Evolutionary conservation across 1,284 basidiomycete genomes (phyloP).

Genomic region (Kalmanozyma brasiliensis): DNA sequence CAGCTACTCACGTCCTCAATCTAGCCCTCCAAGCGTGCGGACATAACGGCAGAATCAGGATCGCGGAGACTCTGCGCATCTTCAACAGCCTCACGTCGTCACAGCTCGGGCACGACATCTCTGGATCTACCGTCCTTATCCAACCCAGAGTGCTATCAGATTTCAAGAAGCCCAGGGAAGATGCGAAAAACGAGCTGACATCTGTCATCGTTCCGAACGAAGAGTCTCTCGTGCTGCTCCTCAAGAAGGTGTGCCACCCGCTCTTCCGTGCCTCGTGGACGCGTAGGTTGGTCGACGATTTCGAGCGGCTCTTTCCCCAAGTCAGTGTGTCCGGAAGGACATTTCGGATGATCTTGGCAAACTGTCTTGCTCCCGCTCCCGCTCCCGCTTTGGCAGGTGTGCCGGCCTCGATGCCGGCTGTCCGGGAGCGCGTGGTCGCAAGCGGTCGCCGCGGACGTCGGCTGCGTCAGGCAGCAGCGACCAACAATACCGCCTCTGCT

Average conservation of each 20-base stretch:
- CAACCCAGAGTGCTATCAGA: no score
- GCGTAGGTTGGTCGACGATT: constrained; percentile 24
- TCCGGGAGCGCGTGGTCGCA: background rate
- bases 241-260: constrained; percentile 30
- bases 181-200: no score
- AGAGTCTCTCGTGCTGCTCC: constrained; percentile 29
- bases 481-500: background rate
- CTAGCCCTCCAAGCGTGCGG: constrained; percentile 16
- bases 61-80: constrained; percentile 22
- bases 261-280: constrained; percentile 29
- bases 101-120: constrained; percentile 6
- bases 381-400: background rate
- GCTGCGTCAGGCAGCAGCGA: constrained; percentile 8
- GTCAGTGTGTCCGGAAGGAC: constrained; percentile 19
- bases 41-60: constrained; percentile 7
- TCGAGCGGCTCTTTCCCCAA: constrained; percentile 12
- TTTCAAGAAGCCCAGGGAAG: no score
- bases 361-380: constrained; percentile 15
- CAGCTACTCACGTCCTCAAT: constrained; percentile 20
- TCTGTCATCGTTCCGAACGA: constrained; percentile 20
- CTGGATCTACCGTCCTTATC: constrained; percentile 3
- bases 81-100: constrained; percentile 28
- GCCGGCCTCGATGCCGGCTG: background rate
- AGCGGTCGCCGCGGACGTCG: constrained; percentile 23
- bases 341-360: constrained; percentile 22